phyloP scores from a whole-genome alignment of 441 rosid species.

The Jatropha podagrica region DNA sequence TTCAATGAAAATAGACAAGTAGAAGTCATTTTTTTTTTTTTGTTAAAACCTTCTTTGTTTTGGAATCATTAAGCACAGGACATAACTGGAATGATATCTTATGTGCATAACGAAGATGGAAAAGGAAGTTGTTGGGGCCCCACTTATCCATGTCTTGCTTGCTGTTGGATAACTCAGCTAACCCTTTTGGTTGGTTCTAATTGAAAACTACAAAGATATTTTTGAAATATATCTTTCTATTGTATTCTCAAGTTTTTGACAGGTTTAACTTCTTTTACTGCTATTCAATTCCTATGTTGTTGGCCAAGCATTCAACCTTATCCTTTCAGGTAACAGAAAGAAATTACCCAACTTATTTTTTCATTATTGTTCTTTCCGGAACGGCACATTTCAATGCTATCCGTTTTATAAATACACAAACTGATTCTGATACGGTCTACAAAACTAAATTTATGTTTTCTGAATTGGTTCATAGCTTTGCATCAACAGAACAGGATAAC shows the following conservation, averaged over 20 bases:
- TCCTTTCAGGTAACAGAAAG: slow-evolving; percentile 23
- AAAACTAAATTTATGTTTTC: not conserved
- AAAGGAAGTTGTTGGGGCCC: slow-evolving; percentile 16
- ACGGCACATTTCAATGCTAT: not conserved
- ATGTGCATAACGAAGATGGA: slow-evolving; percentile 10
- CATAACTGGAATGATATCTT: slow-evolving; percentile 5
- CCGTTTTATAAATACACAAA: not conserved
- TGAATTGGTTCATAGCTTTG: not conserved
- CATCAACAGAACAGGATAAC: not conserved
- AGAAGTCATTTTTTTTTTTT: slow-evolving; percentile 35
- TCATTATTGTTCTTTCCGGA: not conserved
- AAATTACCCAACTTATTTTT: not conserved
- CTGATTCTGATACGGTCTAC: not conserved
- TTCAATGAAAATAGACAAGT: slow-evolving; percentile 35
- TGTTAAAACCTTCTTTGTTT: not conserved
- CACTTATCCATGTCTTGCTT: slow-evolving; percentile 30
- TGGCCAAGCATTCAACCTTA: slow-evolving; percentile 29
- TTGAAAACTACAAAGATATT: slow-evolving; percentile 34
- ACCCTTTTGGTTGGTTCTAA: slow-evolving; percentile 30
- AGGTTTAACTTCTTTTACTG: slow-evolving; percentile 21
- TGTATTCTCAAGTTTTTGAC: slow-evolving; percentile 7
- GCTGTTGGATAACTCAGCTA: slow-evolving; percentile 27
- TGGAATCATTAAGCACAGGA: slow-evolving; percentile 15
- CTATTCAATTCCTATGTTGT: slow-evolving; percentile 6
- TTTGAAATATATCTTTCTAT: slow-evolving; percentile 1